phyloP scores from a whole-genome alignment of 441 rosid genomes.

The Euphorbia celastroides region DNA sequence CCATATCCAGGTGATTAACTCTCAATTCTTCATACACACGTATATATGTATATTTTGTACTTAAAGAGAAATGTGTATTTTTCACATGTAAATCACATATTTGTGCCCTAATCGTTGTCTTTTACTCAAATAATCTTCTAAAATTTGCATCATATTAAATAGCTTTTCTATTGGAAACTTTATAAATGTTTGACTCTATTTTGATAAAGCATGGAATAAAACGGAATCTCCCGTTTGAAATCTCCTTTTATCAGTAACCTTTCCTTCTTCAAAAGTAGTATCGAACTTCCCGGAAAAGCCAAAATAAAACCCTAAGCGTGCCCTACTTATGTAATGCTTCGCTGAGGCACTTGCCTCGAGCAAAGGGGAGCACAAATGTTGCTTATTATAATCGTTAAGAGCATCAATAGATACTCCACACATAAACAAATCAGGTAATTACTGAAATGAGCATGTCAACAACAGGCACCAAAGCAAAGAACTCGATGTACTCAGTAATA shows the following conservation, averaged over 20 bases:
- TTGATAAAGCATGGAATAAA: too few species aligned
- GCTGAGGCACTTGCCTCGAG: neutral
- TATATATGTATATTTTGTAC: too few species aligned
- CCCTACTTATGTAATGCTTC: neutral
- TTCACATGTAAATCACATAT: neutral
- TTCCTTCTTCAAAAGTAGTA: neutral
- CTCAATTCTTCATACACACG: too few species aligned
- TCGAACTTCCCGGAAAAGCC: neutral
- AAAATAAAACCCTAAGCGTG: neutral
- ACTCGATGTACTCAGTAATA: neutral
- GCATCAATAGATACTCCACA: neutral
- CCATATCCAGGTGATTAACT: too few species aligned
- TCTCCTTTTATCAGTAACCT: neutral
- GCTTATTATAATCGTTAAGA: neutral
- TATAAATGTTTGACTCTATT: neutral
- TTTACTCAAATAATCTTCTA: neutral
- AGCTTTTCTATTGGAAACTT: neutral
- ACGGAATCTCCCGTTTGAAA: neutral
- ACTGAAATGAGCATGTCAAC: neutral
- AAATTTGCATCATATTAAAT: neutral
- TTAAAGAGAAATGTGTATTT: too few species aligned
- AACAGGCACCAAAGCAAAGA: neutral
- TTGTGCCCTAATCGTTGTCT: neutral
- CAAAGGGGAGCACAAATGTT: neutral
- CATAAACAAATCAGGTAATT: neutral